phyloP scores from a whole-genome alignment of 192 early-diverging fungal species.

The Polychytrium aggregatum region DNA sequence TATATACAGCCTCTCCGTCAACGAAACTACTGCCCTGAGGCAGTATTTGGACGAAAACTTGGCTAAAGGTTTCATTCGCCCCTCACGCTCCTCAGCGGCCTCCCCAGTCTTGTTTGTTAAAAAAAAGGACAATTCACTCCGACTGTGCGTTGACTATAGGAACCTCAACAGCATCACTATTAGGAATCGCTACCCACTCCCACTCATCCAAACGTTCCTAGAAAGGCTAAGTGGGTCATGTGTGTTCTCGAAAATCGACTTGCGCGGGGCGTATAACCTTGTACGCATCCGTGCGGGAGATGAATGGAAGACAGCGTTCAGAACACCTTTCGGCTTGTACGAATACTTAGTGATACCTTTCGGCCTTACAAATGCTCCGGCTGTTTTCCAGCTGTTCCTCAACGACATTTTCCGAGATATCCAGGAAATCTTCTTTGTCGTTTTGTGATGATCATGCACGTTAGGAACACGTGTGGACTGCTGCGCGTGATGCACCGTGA shows the following conservation, averaged over 20 bases:
- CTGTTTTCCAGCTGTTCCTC: conserved; percentile 35
- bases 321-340: conserved; percentile 26
- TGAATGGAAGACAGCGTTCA: conserved; percentile 19
- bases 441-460: no score
- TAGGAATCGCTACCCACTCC: conserved; percentile 36
- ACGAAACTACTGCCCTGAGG: no score
- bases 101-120: conserved; percentile 14
- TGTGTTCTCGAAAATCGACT: conserved; percentile 31
- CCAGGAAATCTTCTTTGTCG: not conserved
- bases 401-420: conserved; percentile 24
- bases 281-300: conserved; percentile 9
- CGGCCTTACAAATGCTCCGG: conserved; percentile 49
- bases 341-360: conserved; percentile 53
- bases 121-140: conserved; percentile 36
- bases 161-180: conserved; percentile 34
- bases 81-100: conserved; percentile 5
- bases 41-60: no score
- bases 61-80: conserved; percentile 3
- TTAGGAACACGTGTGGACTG: no score
- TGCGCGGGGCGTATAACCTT: conserved; percentile 13
- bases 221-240: conserved; percentile 12
- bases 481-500: no score
- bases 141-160: conserved; percentile 40
- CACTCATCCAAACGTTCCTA: conserved; percentile 32
- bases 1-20: no score